These are phyloP conservation scores for Pseudopithomyces maydicus DNA, from an alignment of 2,329 filamentous ascomycete genomes.

Conservation along the genomic window DNA sequence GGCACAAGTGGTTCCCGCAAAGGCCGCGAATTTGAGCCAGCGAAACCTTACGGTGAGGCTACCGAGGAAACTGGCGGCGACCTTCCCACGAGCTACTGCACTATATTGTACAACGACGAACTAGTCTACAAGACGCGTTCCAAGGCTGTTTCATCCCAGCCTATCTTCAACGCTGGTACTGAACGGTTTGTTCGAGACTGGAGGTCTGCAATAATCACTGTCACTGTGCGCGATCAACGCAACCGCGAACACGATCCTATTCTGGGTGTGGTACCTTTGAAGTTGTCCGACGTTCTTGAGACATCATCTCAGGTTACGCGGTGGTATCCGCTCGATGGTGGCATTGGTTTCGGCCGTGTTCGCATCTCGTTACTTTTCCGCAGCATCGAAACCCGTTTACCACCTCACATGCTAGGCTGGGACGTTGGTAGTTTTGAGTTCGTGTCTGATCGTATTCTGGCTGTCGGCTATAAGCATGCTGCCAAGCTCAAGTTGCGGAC, in stretches of 20 bases:
- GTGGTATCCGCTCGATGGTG: constrained; percentile 97
- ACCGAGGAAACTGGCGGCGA: constrained; percentile 81
- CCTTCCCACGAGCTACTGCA: constrained; percentile 91
- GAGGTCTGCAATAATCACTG: constrained; percentile 82
- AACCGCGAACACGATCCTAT: constrained; percentile 95
- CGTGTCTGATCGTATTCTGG: constrained; percentile 69
- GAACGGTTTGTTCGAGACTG: constrained; percentile 93
- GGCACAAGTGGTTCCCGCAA: constrained; percentile 81
- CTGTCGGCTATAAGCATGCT: constrained; percentile 64
- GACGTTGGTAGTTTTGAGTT: constrained; percentile 96
- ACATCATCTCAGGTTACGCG: constrained; percentile 84
- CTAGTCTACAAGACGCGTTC: constrained; percentile 90
- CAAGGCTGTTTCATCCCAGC: constrained; percentile 91
- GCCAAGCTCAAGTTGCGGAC: constrained; percentile 79
- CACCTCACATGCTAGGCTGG: constrained; percentile 87
- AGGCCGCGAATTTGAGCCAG: constrained; percentile 86
- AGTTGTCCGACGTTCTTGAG: constrained; percentile 84
- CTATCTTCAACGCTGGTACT: constrained; percentile 96
- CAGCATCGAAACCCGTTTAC: constrained; percentile 82
- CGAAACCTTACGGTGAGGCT: constrained; percentile 80
- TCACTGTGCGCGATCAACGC: constrained; percentile 85
- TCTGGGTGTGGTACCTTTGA: constrained; percentile 87
- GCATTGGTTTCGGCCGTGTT: constrained; percentile 85
- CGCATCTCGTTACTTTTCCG: constrained; percentile 90
- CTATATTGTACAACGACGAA: constrained; percentile 86